A percentile compares a stretch with the other conserved stretches of the same genome.
These are phyloP conservation scores for Fusarium tjaetaba DNA, from an alignment of 2,329 filamentous ascomycete species.

Conservation along the genomic window DNA sequence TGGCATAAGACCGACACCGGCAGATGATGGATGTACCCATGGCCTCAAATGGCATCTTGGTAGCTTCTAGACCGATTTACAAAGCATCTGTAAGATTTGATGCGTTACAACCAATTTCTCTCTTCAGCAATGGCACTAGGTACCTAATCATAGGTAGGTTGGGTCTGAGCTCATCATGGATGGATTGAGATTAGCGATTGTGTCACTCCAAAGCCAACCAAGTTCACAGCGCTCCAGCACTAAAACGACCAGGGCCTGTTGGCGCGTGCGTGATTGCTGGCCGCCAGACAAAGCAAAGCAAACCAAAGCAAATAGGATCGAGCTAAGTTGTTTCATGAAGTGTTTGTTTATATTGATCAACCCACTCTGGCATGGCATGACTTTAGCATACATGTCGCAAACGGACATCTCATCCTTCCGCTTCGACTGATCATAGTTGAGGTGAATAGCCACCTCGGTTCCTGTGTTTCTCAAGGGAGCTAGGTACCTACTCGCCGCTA, in stretches of 20 bases:
- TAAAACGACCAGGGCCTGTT: conserved; percentile 17
- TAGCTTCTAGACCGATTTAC: not conserved
- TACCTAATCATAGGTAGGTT: not conserved
- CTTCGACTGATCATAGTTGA: not conserved
- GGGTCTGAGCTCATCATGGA: not conserved
- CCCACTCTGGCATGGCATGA: conserved; percentile 18
- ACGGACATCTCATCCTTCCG: not conserved
- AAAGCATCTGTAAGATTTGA: not conserved
- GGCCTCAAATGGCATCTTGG: not conserved
- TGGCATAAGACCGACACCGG: not conserved
- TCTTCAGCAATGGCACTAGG: not conserved
- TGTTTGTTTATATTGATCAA: conserved; percentile 14
- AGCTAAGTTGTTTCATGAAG: not conserved
- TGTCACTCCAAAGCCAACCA: conserved; percentile 10
- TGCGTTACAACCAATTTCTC: not conserved
- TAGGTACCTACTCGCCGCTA: not conserved
- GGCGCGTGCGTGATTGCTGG: conserved; percentile 32
- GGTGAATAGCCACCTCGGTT: not conserved
- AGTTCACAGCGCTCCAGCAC: conserved; percentile 15
- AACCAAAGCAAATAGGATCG: conserved; percentile 8
- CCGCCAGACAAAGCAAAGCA: conserved; percentile 5
- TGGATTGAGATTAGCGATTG: conserved; percentile 4
- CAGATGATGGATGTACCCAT: not conserved
- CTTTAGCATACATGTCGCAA: not conserved
- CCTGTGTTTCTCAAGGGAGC: not conserved